These are phyloP conservation scores for Quillaja saponaria DNA, from an alignment of 306 rosid species.

Conservation along the genomic window DNA sequence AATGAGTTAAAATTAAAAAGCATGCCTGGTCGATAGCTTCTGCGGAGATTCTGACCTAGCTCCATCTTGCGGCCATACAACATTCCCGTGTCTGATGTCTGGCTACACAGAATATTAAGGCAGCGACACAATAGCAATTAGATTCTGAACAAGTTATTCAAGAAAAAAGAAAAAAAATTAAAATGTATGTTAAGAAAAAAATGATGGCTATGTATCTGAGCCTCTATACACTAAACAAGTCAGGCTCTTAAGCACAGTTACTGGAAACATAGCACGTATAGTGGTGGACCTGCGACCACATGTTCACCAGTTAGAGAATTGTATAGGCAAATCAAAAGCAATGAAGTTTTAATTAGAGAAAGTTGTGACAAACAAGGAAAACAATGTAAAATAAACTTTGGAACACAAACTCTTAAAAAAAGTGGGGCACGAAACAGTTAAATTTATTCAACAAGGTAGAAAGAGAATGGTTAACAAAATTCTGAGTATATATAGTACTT, in stretches of 20 bases:
- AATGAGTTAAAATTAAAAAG: constrained; percentile 19
- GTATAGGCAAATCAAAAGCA: constrained; percentile 49
- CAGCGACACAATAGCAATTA: constrained; percentile 35
- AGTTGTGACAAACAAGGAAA: constrained; percentile 24
- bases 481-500: constrained; percentile 21
- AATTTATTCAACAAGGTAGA: constrained; percentile 20
- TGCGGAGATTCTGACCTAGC: constrained; percentile 59
- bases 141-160: constrained; percentile 26
- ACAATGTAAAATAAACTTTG: not conserved
- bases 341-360: constrained; percentile 35
- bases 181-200: constrained; percentile 19
- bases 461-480: constrained; percentile 16
- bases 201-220: constrained; percentile 51
- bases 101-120: constrained; percentile 52
- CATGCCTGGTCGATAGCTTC: constrained; percentile 52
- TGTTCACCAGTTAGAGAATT: constrained; percentile 65
- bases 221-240: constrained; percentile 54
- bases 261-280: constrained; percentile 74
- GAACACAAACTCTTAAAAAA: not conserved
- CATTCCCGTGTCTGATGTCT: constrained; percentile 42
- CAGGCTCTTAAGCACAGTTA: constrained; percentile 67
- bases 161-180: constrained; percentile 17
- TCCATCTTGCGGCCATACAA: constrained; percentile 47
- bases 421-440: constrained; percentile 7
- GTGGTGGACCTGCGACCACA: constrained; percentile 98